A percentile compares a stretch with the other conserved stretches of the same genome.
phyloP scores from a whole-genome alignment of 768 basidiomycete genomes.

The Macrocybe gigantea region DNA sequence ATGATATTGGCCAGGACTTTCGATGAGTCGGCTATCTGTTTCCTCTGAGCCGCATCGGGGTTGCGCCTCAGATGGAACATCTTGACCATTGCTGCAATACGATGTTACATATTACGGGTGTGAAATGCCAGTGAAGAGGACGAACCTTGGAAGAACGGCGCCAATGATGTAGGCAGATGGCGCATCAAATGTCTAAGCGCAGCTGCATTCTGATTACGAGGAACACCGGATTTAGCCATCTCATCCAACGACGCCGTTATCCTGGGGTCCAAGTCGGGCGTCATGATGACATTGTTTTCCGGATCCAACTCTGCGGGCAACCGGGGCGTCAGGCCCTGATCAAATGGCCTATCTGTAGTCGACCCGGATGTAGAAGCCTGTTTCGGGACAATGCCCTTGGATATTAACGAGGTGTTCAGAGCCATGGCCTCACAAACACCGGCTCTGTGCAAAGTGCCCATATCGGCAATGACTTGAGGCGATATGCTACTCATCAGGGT shows the following conservation, averaged over 20 bases:
- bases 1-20: slow-evolving; percentile 66
- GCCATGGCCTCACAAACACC: slow-evolving; percentile 85
- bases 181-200: slow-evolving; percentile 77
- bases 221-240: too few species aligned
- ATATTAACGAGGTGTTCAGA: slow-evolving; percentile 54
- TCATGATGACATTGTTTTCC: slow-evolving; percentile 23
- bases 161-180: slow-evolving; percentile 67
- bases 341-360: too few species aligned
- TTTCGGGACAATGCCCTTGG: slow-evolving; percentile 42
- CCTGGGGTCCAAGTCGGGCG: slow-evolving; percentile 17
- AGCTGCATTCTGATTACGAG: slow-evolving; percentile 61
- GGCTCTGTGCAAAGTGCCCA: slow-evolving; percentile 78
- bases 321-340: too few species aligned
- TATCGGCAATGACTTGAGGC: slow-evolving; percentile 56
- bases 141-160: slow-evolving; percentile 84
- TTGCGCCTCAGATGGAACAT: slow-evolving; percentile 80
- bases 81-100: slow-evolving; percentile 68
- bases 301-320: slow-evolving; percentile 11
- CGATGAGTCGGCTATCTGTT: slow-evolving; percentile 70
- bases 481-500: slow-evolving; percentile 62
- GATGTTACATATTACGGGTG: neutral
- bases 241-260: neutral
- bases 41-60: slow-evolving; percentile 68
- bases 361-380: too few species aligned
- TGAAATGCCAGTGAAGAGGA: neutral